A percentile compares a stretch with the other conserved stretches of the same genome.
Evolutionary conservation across 148 eudicot genomes (phyloP).

Genomic region (Diospyros kaki): DNA sequence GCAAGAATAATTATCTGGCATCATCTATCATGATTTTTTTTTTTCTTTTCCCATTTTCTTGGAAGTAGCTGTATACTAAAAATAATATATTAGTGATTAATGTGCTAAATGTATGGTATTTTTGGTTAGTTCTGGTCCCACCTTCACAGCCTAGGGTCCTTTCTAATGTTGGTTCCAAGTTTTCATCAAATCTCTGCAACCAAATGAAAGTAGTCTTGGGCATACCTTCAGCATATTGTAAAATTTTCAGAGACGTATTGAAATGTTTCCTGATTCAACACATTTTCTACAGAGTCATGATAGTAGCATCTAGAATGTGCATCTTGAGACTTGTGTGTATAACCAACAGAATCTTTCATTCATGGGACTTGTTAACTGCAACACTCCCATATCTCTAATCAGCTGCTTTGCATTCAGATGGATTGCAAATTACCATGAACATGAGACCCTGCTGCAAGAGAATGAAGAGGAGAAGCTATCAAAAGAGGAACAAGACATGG

Average conservation of each 20-base stretch:
- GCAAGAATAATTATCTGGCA: too few species aligned
- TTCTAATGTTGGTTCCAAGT: not conserved
- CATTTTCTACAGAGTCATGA: too few species aligned
- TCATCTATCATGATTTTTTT: not conserved
- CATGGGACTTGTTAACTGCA: not conserved
- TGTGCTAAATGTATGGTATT: not conserved
- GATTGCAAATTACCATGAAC: slow-evolving; percentile 90
- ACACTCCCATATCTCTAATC: not conserved
- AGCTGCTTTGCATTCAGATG: slow-evolving; percentile 43
- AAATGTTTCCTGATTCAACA: too few species aligned
- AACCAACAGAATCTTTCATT: not conserved
- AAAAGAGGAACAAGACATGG: slow-evolving; percentile 98
- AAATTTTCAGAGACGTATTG: too few species aligned
- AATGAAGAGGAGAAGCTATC: slow-evolving; percentile 94
- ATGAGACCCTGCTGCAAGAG: slow-evolving; percentile 86
- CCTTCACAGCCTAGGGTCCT: not conserved
- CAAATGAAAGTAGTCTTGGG: too few species aligned
- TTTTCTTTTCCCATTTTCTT: not conserved
- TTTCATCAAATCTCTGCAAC: too few species aligned
- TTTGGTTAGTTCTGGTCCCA: not conserved
- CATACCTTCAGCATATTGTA: too few species aligned
- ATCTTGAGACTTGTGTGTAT: not conserved
- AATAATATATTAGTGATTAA: not conserved
- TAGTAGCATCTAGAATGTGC: too few species aligned
- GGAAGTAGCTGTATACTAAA: too few species aligned